Percentiles rank a stretch among this genome's conserved stretches.
phyloP scores from a whole-genome alignment of 1,284 basidiomycete species.

The Stygiomarasmius scandens region DNA sequence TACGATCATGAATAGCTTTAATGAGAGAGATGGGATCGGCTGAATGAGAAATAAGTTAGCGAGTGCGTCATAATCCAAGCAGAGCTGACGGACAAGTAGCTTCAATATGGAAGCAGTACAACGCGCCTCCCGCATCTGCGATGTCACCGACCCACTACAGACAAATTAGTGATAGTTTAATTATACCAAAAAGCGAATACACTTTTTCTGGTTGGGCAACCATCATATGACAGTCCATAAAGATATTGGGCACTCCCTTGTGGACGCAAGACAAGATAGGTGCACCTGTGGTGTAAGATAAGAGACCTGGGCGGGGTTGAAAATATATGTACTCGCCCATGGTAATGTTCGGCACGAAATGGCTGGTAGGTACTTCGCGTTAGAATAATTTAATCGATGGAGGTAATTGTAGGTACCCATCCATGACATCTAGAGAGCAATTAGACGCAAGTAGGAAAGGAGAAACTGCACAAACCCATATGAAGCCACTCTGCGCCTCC shows the following conservation, averaged over 20 bases:
- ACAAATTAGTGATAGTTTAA: background rate
- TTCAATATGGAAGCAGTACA: conserved; percentile 98
- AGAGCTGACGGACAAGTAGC: conserved; percentile 73
- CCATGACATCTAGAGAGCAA: conserved; percentile 82
- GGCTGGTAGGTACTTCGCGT: conserved; percentile 50
- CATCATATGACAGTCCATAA: conserved; percentile 99
- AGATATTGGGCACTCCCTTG: conserved; percentile 91
- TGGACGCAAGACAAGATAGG: conserved; percentile 89
- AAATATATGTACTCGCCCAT: conserved; percentile 64
- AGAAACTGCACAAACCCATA: conserved; percentile 70
- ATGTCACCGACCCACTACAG: conserved; percentile 96
- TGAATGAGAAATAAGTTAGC: conserved; percentile 31
- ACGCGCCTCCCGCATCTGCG: conserved; percentile 90
- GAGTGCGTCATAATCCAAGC: conserved; percentile 6
- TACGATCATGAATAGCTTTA: conserved; percentile 68
- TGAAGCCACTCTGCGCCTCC: conserved; percentile 95
- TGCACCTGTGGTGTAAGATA: conserved; percentile 58
- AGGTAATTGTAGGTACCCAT: conserved; percentile 63
- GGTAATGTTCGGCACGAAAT: conserved; percentile 98
- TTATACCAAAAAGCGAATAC: conserved; percentile 4
- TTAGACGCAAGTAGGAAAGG: conserved; percentile 8
- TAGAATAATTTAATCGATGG: conserved; percentile 14
- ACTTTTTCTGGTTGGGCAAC: conserved; percentile 92
- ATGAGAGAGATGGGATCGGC: conserved; percentile 79
- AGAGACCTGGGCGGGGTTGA: conserved; percentile 10